Evolutionary conservation across 148 eudicot genomes (phyloP).

Genomic region (Vaccinium macrocarpon): DNA sequence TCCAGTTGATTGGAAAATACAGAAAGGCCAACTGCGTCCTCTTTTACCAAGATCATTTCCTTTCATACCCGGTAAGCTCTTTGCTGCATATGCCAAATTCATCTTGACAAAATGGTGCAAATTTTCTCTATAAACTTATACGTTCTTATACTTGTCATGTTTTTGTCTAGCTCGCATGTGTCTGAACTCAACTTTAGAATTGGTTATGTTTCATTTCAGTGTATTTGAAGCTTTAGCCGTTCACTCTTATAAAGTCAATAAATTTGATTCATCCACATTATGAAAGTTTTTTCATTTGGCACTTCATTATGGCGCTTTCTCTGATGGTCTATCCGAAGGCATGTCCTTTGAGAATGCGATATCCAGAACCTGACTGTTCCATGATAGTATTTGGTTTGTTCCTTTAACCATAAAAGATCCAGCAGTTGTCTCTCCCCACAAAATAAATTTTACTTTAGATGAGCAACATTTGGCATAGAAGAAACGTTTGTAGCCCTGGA

Average conservation of each 20-base stretch:
- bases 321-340: background rate
- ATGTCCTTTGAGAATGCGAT: background rate
- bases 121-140: too few species aligned
- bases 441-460: background rate
- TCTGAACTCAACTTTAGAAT: background rate
- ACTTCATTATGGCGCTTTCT: background rate
- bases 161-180: background rate
- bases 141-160: too few species aligned
- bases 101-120: too few species aligned
- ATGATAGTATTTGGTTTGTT: background rate
- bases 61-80: constrained; percentile 52
- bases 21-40: constrained; percentile 55
- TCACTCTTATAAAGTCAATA: background rate
- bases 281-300: background rate
- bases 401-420: background rate
- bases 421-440: background rate
- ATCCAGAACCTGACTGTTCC: background rate
- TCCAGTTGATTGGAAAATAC: constrained; percentile 77
- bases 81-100: background rate
- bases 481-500: background rate
- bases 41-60: constrained; percentile 66
- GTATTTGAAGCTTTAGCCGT: background rate
- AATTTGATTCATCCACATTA: background rate
- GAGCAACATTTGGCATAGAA: background rate
- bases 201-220: background rate